A percentile compares a stretch with the other conserved stretches of the same genome.
Conservation (phyloP, 2,329 filamentous ascomycete species). For the Pestalotiopsis sp. region DNA sequence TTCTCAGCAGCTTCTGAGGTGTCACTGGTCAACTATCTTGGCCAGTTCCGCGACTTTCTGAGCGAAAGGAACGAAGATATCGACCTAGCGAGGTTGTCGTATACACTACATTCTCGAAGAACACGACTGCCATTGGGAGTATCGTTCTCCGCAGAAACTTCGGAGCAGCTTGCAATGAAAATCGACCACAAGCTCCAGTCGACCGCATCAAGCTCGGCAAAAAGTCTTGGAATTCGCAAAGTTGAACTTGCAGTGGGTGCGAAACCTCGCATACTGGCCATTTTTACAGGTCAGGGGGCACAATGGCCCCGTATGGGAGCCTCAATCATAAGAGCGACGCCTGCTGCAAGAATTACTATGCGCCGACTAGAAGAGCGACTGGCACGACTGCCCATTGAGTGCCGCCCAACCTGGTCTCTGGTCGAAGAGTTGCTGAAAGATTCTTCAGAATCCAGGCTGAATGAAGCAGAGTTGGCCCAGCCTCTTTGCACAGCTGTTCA, state of each 20-base stretch:
- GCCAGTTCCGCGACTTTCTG: too few species aligned
- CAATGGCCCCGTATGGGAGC: slow-evolving; percentile 33
- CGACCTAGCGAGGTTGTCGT: too few species aligned
- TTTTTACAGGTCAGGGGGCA: slow-evolving; percentile 30
- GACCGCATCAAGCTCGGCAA: too few species aligned
- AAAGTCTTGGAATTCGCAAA: too few species aligned
- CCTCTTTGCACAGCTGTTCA: slow-evolving; percentile 43
- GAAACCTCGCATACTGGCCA: slow-evolving; percentile 18
- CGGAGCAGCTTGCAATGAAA: too few species aligned
- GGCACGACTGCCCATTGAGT: neutral
- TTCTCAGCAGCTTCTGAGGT: neutral
- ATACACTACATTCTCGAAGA: too few species aligned
- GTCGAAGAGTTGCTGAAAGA: neutral
- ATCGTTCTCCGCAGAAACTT: too few species aligned
- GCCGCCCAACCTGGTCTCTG: slow-evolving; percentile 14
- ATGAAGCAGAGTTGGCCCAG: slow-evolving; percentile 33
- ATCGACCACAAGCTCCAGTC: too few species aligned
- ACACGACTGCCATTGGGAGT: too few species aligned
- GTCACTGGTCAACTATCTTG: too few species aligned
- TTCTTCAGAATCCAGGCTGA: neutral
- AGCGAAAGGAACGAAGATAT: too few species aligned
- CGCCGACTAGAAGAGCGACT: slow-evolving; percentile 2
- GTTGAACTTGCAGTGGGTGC: too few species aligned
- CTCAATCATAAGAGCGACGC: slow-evolving; percentile 16
- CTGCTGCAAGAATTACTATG: neutral